phyloP scores from a whole-genome alignment of 768 basidiomycete genomes.

The Agrocybe pediades region DNA sequence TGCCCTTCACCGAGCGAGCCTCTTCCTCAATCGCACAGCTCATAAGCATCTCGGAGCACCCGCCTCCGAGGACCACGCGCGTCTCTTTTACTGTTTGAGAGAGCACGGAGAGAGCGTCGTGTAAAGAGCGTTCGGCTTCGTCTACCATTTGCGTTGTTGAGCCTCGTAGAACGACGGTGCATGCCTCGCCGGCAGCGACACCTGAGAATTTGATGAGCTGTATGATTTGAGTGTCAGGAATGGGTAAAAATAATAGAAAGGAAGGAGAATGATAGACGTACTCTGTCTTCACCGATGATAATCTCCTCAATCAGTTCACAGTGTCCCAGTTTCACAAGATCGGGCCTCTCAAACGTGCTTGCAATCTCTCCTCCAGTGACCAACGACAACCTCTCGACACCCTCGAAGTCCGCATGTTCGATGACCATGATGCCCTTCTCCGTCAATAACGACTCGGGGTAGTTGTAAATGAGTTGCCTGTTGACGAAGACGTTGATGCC shows the following conservation, averaged over 20 bases:
- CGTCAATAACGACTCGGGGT: conserved; percentile 93
- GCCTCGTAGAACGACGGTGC: conserved; percentile 96
- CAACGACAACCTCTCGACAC: conserved; percentile 92
- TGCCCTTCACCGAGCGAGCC: conserved; percentile 82
- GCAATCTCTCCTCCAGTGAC: conserved; percentile 99
- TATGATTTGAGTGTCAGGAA: neutral
- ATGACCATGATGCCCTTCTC: conserved; percentile 96
- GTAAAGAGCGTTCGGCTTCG: conserved; percentile 96
- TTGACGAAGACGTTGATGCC: conserved; percentile 98
- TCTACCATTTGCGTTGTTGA: conserved; percentile 99
- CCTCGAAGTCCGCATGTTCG: conserved; percentile 99
- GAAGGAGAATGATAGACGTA: conserved; percentile 27
- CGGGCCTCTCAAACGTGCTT: conserved; percentile 91
- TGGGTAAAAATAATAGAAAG: neutral
- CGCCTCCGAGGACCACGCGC: conserved; percentile 90
- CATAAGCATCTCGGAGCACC: conserved; percentile 99
- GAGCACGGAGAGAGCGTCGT: conserved; percentile 95
- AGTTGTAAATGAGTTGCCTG: conserved; percentile 98
- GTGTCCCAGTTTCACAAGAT: conserved; percentile 87
- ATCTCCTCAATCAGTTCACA: conserved; percentile 98
- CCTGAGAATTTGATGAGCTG: conserved; percentile 99
- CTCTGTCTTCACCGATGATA: conserved; percentile 99
- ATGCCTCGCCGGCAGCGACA: conserved; percentile 96
- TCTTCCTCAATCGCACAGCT: conserved; percentile 90
- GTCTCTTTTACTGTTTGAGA: conserved; percentile 99